A percentile compares a stretch with the other conserved stretches of the same genome.
Evolutionary conservation across 306 rosid species (phyloP).

Genomic region (Pyrus pyrifolia): DNA sequence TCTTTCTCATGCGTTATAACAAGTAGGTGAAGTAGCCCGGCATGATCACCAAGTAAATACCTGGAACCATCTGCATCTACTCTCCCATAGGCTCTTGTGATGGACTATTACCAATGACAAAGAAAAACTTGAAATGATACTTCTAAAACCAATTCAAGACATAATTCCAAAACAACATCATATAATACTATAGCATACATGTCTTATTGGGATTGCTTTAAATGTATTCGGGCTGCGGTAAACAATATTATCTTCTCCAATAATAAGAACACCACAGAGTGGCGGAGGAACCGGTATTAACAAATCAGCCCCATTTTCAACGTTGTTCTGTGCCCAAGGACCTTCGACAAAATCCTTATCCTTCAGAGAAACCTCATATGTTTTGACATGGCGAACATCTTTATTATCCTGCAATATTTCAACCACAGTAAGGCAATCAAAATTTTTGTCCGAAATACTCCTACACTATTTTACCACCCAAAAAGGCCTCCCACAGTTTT

Average conservation of each 20-base stretch:
- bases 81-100: conserved; percentile 88
- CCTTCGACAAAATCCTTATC: conserved; percentile 98
- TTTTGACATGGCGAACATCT: conserved; percentile 96
- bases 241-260: conserved; percentile 96
- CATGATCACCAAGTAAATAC: conserved; percentile 92
- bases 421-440: conserved; percentile 9
- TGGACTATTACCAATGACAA: conserved; percentile 44
- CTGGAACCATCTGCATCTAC: conserved; percentile 98
- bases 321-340: conserved; percentile 93
- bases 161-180: not conserved
- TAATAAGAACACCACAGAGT: conserved; percentile 89
- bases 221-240: conserved; percentile 93
- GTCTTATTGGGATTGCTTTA: conserved; percentile 85
- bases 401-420: conserved; percentile 72
- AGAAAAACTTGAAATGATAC: not conserved
- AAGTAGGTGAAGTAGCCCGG: conserved; percentile 86
- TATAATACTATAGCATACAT: conserved; percentile 42
- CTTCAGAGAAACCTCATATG: conserved; percentile 92
- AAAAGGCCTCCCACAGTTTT: not conserved
- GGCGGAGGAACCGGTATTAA: conserved; percentile 97
- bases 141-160: not conserved
- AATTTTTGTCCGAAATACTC: not conserved
- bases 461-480: not conserved
- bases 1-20: conserved; percentile 96
- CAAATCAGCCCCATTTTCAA: conserved; percentile 92